Base-by-base conservation (phyloP, 805 yeast genomes). In the Yarrowia keelungensis region DNA sequence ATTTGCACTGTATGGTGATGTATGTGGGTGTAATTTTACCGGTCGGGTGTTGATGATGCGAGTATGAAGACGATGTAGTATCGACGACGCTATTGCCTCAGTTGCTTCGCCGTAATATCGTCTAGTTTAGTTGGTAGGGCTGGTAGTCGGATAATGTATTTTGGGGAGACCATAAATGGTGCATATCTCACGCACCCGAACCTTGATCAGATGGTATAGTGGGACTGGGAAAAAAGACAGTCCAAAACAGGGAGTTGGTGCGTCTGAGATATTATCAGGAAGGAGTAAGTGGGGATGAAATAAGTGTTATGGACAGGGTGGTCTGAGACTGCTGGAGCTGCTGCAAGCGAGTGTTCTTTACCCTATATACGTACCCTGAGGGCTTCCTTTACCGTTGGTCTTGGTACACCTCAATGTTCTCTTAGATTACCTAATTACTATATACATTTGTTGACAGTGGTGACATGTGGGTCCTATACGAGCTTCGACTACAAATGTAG, bases 161-260 rank as follows among this genome's bases (percentile, higher is more conserved):
- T 56, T 56, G 65, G 62, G 49, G 42, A 42, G 65, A 38, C 42
- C 35, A n/a, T 45, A 32, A 14, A 12, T 16, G 42, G 51, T 59
- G 65, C 65, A 59, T 59, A 45, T 43, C 51, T 43, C 50, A 59
- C n/a, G 65, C 65, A 59, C 38, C 42, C 14, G 5, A 59, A 59
- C 65, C 36, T 35, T 43, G 61, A 56, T 56, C 64, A 42, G 22
- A 4, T 9, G 59, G 16, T 15, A n/a, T 15, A 15, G 46, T 42
- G 14, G 12, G 32, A 26, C 39, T 38, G 39, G 39, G 12, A 38
- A 38, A 38, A 15, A 15, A 49, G 16, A 19, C 50, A 22, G 41
- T 36, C 58, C 58, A n/a, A n/a, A 49, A 50, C 12, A 50, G 22
- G 54, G 54, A 50, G 39, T 8, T 19, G 12, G 14, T 38, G 39